A percentile compares a stretch with the other conserved stretches of the same genome.
Evolutionary conservation across 257 asterid species (phyloP).

Genomic region (Thymus quinquecostatus): DNA sequence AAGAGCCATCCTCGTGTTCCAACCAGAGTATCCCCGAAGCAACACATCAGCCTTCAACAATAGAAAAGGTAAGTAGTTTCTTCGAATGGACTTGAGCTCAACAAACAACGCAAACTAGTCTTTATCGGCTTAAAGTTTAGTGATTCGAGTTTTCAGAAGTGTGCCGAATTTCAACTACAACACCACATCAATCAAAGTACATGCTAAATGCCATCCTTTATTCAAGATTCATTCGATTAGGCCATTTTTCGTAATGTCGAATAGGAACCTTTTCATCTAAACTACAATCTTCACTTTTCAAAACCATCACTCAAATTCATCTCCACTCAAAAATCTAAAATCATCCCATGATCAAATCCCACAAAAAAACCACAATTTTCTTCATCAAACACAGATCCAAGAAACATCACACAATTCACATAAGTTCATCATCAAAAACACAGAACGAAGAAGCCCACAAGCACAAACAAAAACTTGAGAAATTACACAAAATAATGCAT

Average conservation of each 20-base stretch:
- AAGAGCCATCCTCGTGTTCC: constrained; percentile 67
- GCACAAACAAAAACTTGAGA: background rate
- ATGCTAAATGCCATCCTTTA: background rate
- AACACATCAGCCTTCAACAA: constrained; percentile 58
- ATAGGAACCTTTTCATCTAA: too few species aligned
- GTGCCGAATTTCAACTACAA: background rate
- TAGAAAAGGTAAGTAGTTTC: background rate
- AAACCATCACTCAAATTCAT: background rate
- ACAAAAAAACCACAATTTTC: background rate
- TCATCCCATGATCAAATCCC: constrained; percentile 3
- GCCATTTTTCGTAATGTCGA: too few species aligned
- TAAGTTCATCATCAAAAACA: background rate
- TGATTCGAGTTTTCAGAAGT: background rate
- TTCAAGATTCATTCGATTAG: too few species aligned
- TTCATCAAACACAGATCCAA: background rate
- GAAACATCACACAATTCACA: background rate
- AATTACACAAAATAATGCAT: background rate
- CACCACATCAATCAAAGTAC: background rate
- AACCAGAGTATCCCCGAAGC: constrained; percentile 64
- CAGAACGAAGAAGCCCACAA: background rate
- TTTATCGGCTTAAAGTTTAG: background rate
- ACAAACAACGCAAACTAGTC: background rate
- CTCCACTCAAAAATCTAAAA: background rate
- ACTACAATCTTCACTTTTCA: background rate
- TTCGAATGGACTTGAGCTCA: background rate